A percentile compares a stretch with the other conserved stretches of the same genome.
Conservation (phyloP, 805 yeast genomes). For the Candida glaebosa region DNA sequence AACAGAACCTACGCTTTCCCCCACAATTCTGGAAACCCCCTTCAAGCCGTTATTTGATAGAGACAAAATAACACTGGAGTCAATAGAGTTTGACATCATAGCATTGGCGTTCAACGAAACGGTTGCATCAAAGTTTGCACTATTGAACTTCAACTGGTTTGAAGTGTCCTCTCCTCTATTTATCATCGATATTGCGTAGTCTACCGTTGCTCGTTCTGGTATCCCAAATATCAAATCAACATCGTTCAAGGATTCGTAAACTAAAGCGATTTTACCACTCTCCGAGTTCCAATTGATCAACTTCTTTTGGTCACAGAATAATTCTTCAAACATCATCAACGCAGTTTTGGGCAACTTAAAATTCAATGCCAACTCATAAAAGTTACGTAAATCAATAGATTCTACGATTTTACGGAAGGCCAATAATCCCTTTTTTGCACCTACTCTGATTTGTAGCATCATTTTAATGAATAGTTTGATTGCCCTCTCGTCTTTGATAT, state of each 20-base stretch:
- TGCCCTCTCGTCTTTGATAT: slow-evolving; percentile 5
- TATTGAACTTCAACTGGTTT: slow-evolving; percentile 48
- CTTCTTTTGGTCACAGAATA: slow-evolving; percentile 11
- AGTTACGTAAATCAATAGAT: slow-evolving; percentile 21
- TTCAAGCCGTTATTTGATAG: slow-evolving; percentile 50
- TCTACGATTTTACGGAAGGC: slow-evolving; percentile 26
- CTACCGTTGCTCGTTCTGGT: slow-evolving; percentile 54
- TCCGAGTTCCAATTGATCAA: slow-evolving; percentile 1
- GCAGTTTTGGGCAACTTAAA: slow-evolving; percentile 39
- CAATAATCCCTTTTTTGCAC: slow-evolving; percentile 25
- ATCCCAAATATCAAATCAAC: slow-evolving; percentile 64
- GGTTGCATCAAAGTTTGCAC: slow-evolving; percentile 53
- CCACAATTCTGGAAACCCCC: slow-evolving; percentile 53
- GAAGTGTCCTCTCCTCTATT: slow-evolving; percentile 25
- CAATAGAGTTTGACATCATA: neutral
- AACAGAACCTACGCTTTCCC: slow-evolving; percentile 14
- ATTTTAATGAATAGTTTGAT: slow-evolving; percentile 18
- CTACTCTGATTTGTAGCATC: slow-evolving; percentile 37
- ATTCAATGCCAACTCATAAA: slow-evolving; percentile 29
- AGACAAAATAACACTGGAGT: slow-evolving; percentile 26
- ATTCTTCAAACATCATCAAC: slow-evolving; percentile 48
- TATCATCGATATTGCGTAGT: slow-evolving; percentile 45
- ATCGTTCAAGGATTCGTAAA: slow-evolving; percentile 57
- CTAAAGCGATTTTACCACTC: slow-evolving; percentile 1
- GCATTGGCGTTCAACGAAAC: slow-evolving; percentile 10